Evolutionary conservation across 2,329 filamentous ascomycete species (phyloP), one percentile per base, ranked within the genome.

Genomic region (Colletotrichum zoysiae): DNA sequence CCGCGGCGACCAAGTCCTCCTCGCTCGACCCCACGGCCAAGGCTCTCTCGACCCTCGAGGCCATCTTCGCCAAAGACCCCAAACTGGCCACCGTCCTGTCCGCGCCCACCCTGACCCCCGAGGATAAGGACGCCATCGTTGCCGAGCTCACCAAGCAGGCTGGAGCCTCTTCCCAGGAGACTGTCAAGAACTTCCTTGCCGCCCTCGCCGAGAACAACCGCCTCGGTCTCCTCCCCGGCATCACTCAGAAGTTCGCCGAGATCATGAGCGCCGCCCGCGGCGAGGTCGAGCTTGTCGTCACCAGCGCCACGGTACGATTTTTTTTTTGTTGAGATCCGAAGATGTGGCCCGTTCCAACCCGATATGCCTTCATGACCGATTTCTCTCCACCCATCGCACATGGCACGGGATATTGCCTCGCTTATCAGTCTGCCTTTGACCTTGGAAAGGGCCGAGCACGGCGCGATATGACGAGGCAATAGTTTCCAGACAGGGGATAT

Each of bases 201-300:
- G 93, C 95, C 70, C 90, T 99, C 71, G 95, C 96, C 76, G 94
- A 96, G 87, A 97, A 99, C 91, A 99, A 99, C 91, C 91, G 96
- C 77, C 88, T 99, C 77, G 91, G 91, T 75, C 87, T 96, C 74
- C 89, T 99, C 74, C 88, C 92, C 83, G 91, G 92, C 78, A 92
- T 98, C 75, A 91, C 90, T 81, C 90, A 93, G 81, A 98, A 98
- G 90, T 99, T 98, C 80, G 87, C 81, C 76, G 88, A 91, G 81
- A 86, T 99, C 79, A 97, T 98, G 88, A 90, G 94, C 79, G 96
- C 96, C 76, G 88, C 94, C 77, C 92, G 91, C 77, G 96, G 96
- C 76, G 96, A 99, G 92, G 88, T 98, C 78, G 96, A 99, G 88
- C 87, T 98, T 85, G 90, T 88, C 75, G 93, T 99, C 78, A 97